phyloP scores from a whole-genome alignment of 2,329 filamentous ascomycete genomes.

The Xylaria sp. region DNA sequence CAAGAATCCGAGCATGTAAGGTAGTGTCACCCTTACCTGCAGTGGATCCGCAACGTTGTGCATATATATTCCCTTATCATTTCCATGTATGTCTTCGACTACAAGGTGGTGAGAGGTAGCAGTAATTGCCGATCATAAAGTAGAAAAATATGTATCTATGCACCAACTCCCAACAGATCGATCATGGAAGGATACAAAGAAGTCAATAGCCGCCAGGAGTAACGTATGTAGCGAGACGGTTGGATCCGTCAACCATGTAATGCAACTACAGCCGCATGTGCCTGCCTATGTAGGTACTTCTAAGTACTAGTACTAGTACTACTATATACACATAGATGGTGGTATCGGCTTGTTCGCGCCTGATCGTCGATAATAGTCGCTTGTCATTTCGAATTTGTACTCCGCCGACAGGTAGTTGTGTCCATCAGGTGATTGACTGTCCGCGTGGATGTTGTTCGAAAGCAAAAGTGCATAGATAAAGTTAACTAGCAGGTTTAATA shows the following conservation, averaged over 20 bases:
- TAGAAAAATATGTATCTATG: background rate
- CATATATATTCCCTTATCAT: background rate
- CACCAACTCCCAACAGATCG: too few relatives aligned
- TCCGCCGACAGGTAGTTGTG: slow-evolving; percentile 1
- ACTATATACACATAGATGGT: too few relatives aligned
- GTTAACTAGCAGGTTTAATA: background rate
- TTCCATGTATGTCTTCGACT: background rate
- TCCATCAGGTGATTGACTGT: background rate
- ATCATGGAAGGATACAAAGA: background rate
- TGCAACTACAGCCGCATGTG: slow-evolving; percentile 6
- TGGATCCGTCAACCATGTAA: background rate
- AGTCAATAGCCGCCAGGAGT: background rate
- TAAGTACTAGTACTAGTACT: too few relatives aligned
- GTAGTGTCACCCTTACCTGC: slow-evolving; percentile 13
- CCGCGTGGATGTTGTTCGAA: background rate
- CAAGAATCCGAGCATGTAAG: background rate
- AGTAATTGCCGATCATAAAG: background rate
- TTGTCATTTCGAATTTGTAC: background rate
- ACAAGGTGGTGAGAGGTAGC: background rate
- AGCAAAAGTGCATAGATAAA: background rate
- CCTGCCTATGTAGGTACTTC: background rate
- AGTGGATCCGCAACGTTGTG: slow-evolving; percentile 11
- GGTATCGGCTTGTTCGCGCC: background rate
- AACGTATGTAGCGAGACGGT: background rate
- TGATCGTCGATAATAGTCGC: background rate